These are phyloP conservation scores for Didymella glomerata DNA, from an alignment of 2,329 filamentous ascomycete genomes.

Conservation along the genomic window DNA sequence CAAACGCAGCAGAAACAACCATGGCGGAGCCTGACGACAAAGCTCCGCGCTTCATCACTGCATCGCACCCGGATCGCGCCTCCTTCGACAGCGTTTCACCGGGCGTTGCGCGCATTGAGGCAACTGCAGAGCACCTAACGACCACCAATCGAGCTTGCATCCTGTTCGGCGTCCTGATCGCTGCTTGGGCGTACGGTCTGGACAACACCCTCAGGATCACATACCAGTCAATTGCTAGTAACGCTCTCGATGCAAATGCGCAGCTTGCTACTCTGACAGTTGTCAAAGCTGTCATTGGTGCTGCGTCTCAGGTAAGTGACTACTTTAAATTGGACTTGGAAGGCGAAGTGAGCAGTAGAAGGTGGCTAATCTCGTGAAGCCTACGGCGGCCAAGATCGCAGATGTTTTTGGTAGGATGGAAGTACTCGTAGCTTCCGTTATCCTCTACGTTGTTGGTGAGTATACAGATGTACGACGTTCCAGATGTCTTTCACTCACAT, in stretches of 20 bases:
- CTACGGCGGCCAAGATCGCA: slow-evolving; percentile 67
- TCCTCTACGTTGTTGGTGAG: slow-evolving; percentile 63
- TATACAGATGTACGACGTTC: background rate
- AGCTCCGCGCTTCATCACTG: background rate
- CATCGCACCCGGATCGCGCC: background rate
- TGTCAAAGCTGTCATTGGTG: slow-evolving; percentile 66
- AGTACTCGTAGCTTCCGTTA: slow-evolving; percentile 62
- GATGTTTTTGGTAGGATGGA: slow-evolving; percentile 70
- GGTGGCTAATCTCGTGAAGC: slow-evolving; percentile 48
- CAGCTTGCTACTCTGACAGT: slow-evolving; percentile 64
- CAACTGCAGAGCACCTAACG: slow-evolving; percentile 63
- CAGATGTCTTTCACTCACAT: slow-evolving; percentile 11
- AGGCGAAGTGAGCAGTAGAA: background rate
- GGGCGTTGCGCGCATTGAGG: slow-evolving; percentile 68
- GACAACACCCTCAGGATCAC: slow-evolving; percentile 59
- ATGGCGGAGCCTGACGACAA: background rate
- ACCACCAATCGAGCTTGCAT: slow-evolving; percentile 63
- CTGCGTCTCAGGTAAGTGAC: slow-evolving; percentile 57
- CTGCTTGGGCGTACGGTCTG: slow-evolving; percentile 70
- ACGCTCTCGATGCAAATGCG: slow-evolving; percentile 62
- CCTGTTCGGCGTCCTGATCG: slow-evolving; percentile 68
- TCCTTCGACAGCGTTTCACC: slow-evolving; percentile 43
- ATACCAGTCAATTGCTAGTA: slow-evolving; percentile 62
- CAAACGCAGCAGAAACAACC: background rate
- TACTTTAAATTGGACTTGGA: background rate